Percentiles rank a stretch among this genome's conserved stretches.
These are phyloP conservation scores for Dactylorhiza incarnata DNA, from an alignment of 106 monocot genomes.

Conservation along the genomic window DNA sequence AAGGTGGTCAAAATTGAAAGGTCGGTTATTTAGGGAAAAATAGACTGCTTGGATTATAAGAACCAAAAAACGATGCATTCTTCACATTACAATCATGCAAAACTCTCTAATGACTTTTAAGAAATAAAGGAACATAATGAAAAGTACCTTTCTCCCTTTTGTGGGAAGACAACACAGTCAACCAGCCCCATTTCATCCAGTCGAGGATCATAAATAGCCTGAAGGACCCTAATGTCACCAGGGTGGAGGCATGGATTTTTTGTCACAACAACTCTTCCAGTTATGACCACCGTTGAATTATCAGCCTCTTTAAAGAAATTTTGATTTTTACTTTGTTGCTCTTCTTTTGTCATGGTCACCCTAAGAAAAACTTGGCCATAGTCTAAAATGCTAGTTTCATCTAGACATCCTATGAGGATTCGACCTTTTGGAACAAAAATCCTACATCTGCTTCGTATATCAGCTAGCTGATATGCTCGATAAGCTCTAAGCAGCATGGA, in stretches of 20 bases:
- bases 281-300: slow-evolving; percentile 42
- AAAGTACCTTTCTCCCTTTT: slow-evolving; percentile 74
- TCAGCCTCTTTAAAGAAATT: slow-evolving; percentile 37
- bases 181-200: slow-evolving; percentile 61
- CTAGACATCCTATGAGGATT: slow-evolving; percentile 78
- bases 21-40: not conserved
- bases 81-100: not conserved
- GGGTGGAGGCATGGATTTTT: slow-evolving; percentile 97
- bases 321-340: slow-evolving; percentile 29
- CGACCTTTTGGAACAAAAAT: slow-evolving; percentile 89
- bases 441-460: slow-evolving; percentile 60
- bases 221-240: slow-evolving; percentile 81
- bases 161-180: slow-evolving; percentile 87
- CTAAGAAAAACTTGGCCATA: slow-evolving; percentile 83
- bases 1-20: not conserved
- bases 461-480: slow-evolving; percentile 54
- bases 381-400: slow-evolving; percentile 60
- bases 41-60: not conserved
- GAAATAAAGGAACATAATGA: not conserved
- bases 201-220: slow-evolving; percentile 55
- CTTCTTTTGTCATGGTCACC: slow-evolving; percentile 62
- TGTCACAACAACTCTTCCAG: slow-evolving; percentile 75
- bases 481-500: slow-evolving; percentile 69
- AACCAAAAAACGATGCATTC: not conserved
- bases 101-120: not conserved